A percentile compares a stretch with the other conserved stretches of the same genome.
These are phyloP conservation scores for Dendryphion nanum DNA, from an alignment of 2,329 filamentous ascomycete species.

Conservation along the genomic window DNA sequence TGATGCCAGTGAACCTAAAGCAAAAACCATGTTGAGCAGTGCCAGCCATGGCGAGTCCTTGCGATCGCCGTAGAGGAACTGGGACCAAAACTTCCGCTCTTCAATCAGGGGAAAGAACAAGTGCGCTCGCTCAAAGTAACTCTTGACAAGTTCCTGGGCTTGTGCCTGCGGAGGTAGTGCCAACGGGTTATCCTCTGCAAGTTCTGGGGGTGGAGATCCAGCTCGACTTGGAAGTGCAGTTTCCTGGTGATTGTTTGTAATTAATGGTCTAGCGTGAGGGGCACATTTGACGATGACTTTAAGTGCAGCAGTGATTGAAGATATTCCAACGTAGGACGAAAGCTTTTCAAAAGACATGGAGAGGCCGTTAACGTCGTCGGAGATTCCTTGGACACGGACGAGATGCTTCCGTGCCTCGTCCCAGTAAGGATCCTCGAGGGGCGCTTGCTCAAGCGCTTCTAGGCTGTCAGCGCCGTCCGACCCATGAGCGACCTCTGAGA, in stretches of 20 bases:
- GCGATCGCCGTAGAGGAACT: conserved; percentile 61
- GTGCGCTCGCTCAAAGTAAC: conserved; percentile 74
- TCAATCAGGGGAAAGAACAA: conserved; percentile 73
- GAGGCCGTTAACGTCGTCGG: conserved; percentile 70
- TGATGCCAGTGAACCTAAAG: conserved; percentile 69
- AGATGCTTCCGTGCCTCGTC: conserved; percentile 58
- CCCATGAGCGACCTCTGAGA: conserved; percentile 37
- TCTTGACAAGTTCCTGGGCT: conserved; percentile 67
- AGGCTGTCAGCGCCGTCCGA: conserved; percentile 54
- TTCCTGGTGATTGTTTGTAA: conserved; percentile 43
- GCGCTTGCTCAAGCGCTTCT: conserved; percentile 67
- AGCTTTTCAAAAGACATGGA: conserved; percentile 61
- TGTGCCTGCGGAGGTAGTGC: conserved; percentile 60
- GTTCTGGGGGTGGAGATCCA: conserved; percentile 36
- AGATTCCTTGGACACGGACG: conserved; percentile 50
- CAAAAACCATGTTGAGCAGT: conserved; percentile 73
- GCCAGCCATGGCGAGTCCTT: conserved; percentile 70
- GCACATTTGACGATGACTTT: conserved; percentile 65
- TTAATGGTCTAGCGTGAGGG: conserved; percentile 49
- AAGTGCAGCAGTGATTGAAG: conserved; percentile 71
- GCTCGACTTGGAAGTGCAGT: conserved; percentile 37
- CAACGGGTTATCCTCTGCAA: conserved; percentile 30
- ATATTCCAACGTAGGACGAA: conserved; percentile 69
- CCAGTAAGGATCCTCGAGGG: conserved; percentile 62
- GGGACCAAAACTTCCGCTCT: conserved; percentile 66